Conservation (phyloP, 2,329 filamentous ascomycete species). For the Didymella arachidicola region DNA sequence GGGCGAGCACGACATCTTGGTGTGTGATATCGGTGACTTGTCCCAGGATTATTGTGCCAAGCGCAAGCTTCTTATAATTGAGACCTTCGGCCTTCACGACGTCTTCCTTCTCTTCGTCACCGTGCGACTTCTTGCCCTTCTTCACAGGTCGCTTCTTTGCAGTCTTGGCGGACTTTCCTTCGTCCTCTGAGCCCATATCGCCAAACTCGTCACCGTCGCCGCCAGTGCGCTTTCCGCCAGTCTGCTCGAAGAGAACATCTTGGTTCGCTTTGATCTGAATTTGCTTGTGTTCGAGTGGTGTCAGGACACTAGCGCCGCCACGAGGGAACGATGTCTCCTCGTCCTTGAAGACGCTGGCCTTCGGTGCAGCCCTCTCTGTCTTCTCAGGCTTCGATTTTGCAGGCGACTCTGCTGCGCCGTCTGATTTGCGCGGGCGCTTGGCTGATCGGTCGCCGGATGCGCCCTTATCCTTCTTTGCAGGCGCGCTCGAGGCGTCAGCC, state of each 20-base stretch:
- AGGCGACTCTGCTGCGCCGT: constrained; percentile 36
- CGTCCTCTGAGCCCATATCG: constrained; percentile 52
- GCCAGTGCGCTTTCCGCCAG: constrained; percentile 64
- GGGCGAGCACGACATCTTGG: constrained; percentile 78
- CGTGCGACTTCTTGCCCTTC: constrained; percentile 52
- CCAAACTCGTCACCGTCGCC: constrained; percentile 52
- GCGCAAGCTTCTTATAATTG: constrained; percentile 87
- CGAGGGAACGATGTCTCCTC: constrained; percentile 92
- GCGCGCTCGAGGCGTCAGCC: constrained; percentile 48
- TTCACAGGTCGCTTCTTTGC: constrained; percentile 61
- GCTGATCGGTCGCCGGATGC: constrained; percentile 41
- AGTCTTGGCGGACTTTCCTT: constrained; percentile 54
- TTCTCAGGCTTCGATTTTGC: constrained; percentile 43
- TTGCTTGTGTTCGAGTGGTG: constrained; percentile 93
- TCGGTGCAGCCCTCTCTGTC: constrained; percentile 33
- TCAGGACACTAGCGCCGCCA: constrained; percentile 88
- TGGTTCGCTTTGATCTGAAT: constrained; percentile 92
- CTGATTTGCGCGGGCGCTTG: constrained; percentile 50
- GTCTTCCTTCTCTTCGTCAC: constrained; percentile 54
- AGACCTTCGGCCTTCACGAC: constrained; percentile 80
- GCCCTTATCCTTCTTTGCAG: constrained; percentile 44
- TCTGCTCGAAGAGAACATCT: constrained; percentile 89
- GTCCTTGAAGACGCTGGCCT: constrained; percentile 64
- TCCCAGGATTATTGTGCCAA: constrained; percentile 87
- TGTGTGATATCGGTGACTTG: constrained; percentile 83